Conservation (phyloP, 2,329 filamentous ascomycete genomes). For the Cercospora nicotianae region DNA sequence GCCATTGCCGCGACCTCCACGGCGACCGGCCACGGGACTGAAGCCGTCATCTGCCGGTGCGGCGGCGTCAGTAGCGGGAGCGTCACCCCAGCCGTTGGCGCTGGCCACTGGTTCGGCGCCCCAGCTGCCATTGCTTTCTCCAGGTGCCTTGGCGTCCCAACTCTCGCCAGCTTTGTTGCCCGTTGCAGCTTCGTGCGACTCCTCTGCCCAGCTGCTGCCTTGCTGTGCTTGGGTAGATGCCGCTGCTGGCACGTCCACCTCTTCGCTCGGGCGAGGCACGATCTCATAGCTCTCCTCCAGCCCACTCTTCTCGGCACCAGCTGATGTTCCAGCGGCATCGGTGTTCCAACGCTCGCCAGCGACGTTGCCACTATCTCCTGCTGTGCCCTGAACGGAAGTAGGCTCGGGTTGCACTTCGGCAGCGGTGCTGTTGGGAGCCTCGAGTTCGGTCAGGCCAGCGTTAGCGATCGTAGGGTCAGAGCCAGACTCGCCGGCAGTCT, state of each 20-base stretch:
- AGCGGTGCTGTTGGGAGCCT: constrained; percentile 43
- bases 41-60: constrained; percentile 63
- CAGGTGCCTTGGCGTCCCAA: constrained; percentile 37
- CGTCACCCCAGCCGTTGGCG: constrained; percentile 34
- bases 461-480: constrained; percentile 68
- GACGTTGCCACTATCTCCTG: constrained; percentile 48
- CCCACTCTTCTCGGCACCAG: constrained; percentile 51
- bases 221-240: constrained; percentile 56
- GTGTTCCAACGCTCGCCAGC: constrained; percentile 69
- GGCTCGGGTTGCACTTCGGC: constrained; percentile 35
- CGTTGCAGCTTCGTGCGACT: constrained; percentile 45
- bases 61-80: constrained; percentile 32
- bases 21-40: constrained; percentile 58
- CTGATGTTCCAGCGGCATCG: constrained; percentile 45
- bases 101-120: constrained; percentile 22
- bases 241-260: constrained; percentile 66
- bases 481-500: constrained; percentile 41
- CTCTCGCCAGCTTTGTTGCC: constrained; percentile 36
- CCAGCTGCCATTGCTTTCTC: constrained; percentile 42
- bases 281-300: constrained; percentile 72
- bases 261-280: constrained; percentile 68
- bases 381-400: constrained; percentile 39
- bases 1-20: constrained; percentile 41
- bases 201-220: constrained; percentile 78
- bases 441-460: constrained; percentile 67